phyloP scores from a whole-genome alignment of 139 green algal genomes.

The Spirogloea muscicola region DNA sequence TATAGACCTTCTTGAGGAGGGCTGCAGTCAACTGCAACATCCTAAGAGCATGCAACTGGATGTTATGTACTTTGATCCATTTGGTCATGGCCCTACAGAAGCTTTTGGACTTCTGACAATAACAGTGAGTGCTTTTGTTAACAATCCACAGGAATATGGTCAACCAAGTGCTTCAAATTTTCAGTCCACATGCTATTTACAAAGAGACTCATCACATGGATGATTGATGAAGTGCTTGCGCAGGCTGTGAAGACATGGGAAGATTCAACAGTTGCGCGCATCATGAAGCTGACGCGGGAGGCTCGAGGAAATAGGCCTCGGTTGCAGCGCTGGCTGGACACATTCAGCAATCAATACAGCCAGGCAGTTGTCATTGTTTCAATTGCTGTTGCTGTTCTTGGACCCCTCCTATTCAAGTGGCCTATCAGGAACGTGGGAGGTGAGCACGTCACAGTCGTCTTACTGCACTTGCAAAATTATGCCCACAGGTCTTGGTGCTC shows the following conservation, averaged over 20 bases:
- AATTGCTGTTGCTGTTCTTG: constrained; percentile 31
- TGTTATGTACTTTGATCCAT: too few species aligned
- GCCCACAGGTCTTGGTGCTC: background rate
- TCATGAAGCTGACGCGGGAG: constrained; percentile 48
- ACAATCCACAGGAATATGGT: too few species aligned
- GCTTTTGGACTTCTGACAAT: too few species aligned
- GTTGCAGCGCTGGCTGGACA: constrained; percentile 52
- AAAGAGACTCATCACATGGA: too few species aligned
- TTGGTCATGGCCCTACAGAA: too few species aligned
- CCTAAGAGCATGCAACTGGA: too few species aligned
- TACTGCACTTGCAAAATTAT: background rate
- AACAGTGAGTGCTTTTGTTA: too few species aligned
- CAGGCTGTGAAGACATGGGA: constrained; percentile 26
- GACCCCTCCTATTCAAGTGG: constrained; percentile 48
- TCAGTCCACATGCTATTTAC: too few species aligned
- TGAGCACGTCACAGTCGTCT: background rate
- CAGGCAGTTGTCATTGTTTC: constrained; percentile 39
- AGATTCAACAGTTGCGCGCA: constrained; percentile 51
- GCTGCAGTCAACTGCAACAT: too few species aligned
- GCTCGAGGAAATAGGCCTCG: constrained; percentile 25
- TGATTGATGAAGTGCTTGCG: too few species aligned
- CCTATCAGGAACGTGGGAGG: constrained; percentile 6
- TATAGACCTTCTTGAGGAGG: too few species aligned
- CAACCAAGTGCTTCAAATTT: too few species aligned
- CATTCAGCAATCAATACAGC: constrained; percentile 49